A percentile compares a stretch with the other conserved stretches of the same genome.
Conservation (phyloP, 1,284 basidiomycete species). For the Ustanciosporium gigantosporum region DNA sequence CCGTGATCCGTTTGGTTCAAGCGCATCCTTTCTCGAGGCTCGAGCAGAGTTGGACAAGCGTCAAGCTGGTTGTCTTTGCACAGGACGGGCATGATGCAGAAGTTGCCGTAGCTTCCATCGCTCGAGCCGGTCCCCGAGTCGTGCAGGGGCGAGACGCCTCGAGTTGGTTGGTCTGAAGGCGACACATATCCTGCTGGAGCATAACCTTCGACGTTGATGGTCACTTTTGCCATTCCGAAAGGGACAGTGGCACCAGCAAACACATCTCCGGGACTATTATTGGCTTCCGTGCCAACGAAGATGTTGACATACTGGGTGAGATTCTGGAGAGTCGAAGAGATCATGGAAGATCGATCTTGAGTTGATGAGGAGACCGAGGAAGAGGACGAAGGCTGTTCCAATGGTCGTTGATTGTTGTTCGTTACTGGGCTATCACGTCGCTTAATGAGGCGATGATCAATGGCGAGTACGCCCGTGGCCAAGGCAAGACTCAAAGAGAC, state of each 20-base stretch:
- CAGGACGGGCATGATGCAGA: slow-evolving; percentile 47
- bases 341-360: too few species aligned
- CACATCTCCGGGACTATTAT: slow-evolving; percentile 37
- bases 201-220: slow-evolving; percentile 48
- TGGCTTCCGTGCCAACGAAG: slow-evolving; percentile 36
- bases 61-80: slow-evolving; percentile 37
- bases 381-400: too few species aligned
- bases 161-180: slow-evolving; percentile 28
- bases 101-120: slow-evolving; percentile 49
- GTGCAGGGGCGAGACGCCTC: slow-evolving; percentile 47
- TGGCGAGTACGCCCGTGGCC: too few species aligned
- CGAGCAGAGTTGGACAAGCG: slow-evolving; percentile 44
- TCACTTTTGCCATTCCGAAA: slow-evolving; percentile 52
- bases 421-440: too few species aligned
- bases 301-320: slow-evolving; percentile 29
- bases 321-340: too few species aligned
- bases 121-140: slow-evolving; percentile 53
- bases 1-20: slow-evolving; percentile 32
- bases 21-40: slow-evolving; percentile 35
- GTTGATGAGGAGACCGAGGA: too few species aligned
- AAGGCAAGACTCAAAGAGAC: too few species aligned
- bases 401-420: too few species aligned
- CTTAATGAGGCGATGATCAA: too few species aligned
- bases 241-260: slow-evolving; percentile 47
- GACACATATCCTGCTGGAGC: slow-evolving; percentile 48